Conservation (phyloP, 108 stramenopile species). For the Cyclostephanos tholiformis region DNA sequence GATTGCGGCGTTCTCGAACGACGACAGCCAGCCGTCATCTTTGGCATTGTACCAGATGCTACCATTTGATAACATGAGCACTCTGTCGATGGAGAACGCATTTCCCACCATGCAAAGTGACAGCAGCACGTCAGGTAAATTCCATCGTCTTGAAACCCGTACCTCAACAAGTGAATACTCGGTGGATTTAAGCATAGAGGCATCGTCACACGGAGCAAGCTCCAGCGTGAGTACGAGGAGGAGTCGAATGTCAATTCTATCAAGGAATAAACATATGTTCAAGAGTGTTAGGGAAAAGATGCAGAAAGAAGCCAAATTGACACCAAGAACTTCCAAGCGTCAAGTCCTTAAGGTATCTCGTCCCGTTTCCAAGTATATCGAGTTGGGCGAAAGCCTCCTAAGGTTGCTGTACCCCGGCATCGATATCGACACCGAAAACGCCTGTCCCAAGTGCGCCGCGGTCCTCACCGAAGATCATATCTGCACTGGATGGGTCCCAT, state of each 20-base stretch:
- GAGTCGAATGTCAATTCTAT: not conserved
- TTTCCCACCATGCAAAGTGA: not conserved
- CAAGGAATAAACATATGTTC: conserved; percentile 20
- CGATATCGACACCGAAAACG: conserved; percentile 65
- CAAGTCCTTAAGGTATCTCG: conserved; percentile 34
- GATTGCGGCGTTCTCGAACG: conserved; percentile 69
- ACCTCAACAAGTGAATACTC: not conserved
- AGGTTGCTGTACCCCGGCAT: conserved; percentile 77
- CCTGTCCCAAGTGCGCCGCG: conserved; percentile 77
- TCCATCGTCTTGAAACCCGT: not conserved
- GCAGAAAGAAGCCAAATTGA: conserved; percentile 18
- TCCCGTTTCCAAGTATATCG: conserved; percentile 57
- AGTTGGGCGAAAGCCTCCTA: conserved; percentile 73
- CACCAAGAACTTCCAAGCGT: conserved; percentile 31
- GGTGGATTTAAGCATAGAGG: not conserved
- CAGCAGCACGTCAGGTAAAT: too few relatives aligned
- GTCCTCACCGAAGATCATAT: conserved; percentile 63
- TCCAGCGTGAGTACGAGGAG: not conserved
- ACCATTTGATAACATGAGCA: not conserved
- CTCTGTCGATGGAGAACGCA: not conserved
- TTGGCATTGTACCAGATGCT: not conserved
- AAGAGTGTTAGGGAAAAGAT: conserved; percentile 21
- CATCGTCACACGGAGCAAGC: conserved; percentile 27
- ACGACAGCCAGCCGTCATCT: conserved; percentile 19
- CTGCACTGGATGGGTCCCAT: conserved; percentile 71